Evolutionary conservation across 2,329 filamentous ascomycete species (phyloP).

Genomic region (Ophiocordyceps sinensis): DNA sequence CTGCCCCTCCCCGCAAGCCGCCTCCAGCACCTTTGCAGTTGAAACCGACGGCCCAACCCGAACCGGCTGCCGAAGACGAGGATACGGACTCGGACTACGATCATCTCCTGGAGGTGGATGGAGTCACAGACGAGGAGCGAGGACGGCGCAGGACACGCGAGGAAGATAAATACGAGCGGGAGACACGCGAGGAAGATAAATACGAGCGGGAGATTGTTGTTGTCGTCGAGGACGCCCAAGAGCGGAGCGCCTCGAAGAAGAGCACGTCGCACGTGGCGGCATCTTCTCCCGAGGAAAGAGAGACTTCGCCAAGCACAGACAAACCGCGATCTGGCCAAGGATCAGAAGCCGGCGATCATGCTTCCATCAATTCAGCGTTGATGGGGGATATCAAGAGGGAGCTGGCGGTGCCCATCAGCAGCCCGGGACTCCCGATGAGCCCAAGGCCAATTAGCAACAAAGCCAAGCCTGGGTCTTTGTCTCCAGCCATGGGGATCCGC

Average conservation of each 20-base stretch:
- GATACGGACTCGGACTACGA: slow-evolving; percentile 74
- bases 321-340: slow-evolving; percentile 16
- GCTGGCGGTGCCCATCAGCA: slow-evolving; percentile 33
- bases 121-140: slow-evolving; percentile 42
- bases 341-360: slow-evolving; percentile 23
- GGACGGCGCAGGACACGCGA: slow-evolving; percentile 75
- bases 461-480: slow-evolving; percentile 37
- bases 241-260: slow-evolving; percentile 61
- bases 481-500: slow-evolving; percentile 35
- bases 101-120: slow-evolving; percentile 59
- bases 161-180: too few species aligned
- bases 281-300: slow-evolving; percentile 12
- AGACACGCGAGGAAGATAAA: too few species aligned
- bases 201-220: slow-evolving; percentile 56
- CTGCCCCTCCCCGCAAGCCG: slow-evolving; percentile 58
- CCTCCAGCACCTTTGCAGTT: slow-evolving; percentile 78
- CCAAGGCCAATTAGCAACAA: slow-evolving; percentile 42
- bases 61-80: slow-evolving; percentile 36
- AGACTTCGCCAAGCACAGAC: slow-evolving; percentile 24
- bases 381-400: slow-evolving; percentile 20
- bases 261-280: slow-evolving; percentile 25
- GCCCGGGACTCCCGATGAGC: slow-evolving; percentile 44
- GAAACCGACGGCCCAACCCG: slow-evolving; percentile 10
- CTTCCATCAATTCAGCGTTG: slow-evolving; percentile 39
- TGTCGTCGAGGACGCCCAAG: slow-evolving; percentile 52